Evolutionary conservation across 768 basidiomycete genomes (phyloP).

Genomic region (Brasilioporus rufonigricans): DNA sequence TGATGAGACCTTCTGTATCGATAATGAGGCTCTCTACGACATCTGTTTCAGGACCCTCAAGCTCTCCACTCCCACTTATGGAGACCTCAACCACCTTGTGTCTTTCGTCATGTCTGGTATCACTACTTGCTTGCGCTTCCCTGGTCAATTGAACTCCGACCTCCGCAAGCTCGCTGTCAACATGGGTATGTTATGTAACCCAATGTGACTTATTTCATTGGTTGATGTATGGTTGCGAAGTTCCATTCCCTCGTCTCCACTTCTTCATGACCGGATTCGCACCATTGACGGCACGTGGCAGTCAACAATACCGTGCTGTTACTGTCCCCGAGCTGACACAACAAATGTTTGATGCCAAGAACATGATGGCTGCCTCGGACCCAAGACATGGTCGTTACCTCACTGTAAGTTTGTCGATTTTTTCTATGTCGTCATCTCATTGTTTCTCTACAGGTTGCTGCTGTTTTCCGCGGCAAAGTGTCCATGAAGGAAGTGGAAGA

Average conservation of each 20-base stretch:
- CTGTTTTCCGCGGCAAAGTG: slow-evolving; percentile 98
- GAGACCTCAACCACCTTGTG: slow-evolving; percentile 97
- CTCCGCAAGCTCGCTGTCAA: slow-evolving; percentile 98
- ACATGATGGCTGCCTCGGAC: slow-evolving; percentile 99
- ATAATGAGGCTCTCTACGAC: slow-evolving; percentile 98
- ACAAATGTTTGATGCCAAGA: slow-evolving; percentile 99
- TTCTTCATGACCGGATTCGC: slow-evolving; percentile 99
- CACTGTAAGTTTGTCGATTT: slow-evolving; percentile 53
- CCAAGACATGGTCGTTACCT: slow-evolving; percentile 97
- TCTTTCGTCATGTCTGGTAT: slow-evolving; percentile 99
- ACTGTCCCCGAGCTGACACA: slow-evolving; percentile 97
- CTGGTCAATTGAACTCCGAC: slow-evolving; percentile 99
- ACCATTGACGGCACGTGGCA: slow-evolving; percentile 90
- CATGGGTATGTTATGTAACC: slow-evolving; percentile 69
- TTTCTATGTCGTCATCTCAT: not conserved
- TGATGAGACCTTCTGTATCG: slow-evolving; percentile 99
- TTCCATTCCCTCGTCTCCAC: slow-evolving; percentile 98
- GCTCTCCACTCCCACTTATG: slow-evolving; percentile 92
- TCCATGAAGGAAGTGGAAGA: slow-evolving; percentile 99
- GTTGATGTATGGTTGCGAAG: slow-evolving; percentile 37
- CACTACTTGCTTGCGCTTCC: slow-evolving; percentile 98
- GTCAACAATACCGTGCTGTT: slow-evolving; percentile 94
- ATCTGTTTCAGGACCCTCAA: slow-evolving; percentile 99
- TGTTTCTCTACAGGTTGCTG: slow-evolving; percentile 59
- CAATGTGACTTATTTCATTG: not conserved